These are phyloP conservation scores for Polychaeton citri DNA, from an alignment of 2,329 filamentous ascomycete species.

Conservation along the genomic window DNA sequence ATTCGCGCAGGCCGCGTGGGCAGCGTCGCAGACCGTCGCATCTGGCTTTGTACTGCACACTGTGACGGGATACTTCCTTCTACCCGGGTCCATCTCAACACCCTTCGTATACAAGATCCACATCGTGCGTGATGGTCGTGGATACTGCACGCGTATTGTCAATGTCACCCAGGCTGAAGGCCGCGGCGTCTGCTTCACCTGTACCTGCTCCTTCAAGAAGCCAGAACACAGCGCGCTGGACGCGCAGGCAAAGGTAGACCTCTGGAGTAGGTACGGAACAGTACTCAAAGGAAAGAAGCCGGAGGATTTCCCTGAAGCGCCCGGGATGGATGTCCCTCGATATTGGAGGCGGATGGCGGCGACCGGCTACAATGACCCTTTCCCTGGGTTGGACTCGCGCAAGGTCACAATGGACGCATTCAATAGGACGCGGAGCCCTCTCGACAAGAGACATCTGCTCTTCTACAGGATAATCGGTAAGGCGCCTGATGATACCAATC, in stretches of 20 bases:
- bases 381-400: constrained; percentile 33
- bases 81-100: constrained; percentile 31
- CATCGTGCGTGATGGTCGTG: constrained; percentile 36
- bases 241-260: constrained; percentile 21
- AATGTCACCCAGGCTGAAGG: constrained; percentile 35
- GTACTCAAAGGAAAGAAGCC: constrained; percentile 22
- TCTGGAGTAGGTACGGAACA: constrained; percentile 22
- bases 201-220: constrained; percentile 39
- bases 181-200: constrained; percentile 38
- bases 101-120: constrained; percentile 40
- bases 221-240: constrained; percentile 23
- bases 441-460: constrained; percentile 29
- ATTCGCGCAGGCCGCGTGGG: constrained; percentile 44
- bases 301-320: constrained; percentile 19
- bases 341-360: constrained; percentile 20
- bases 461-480: constrained; percentile 33
- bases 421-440: constrained; percentile 25
- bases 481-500: constrained; percentile 30
- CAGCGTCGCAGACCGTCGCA: constrained; percentile 40
- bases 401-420: constrained; percentile 41
- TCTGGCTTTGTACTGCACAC: constrained; percentile 40
- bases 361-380: constrained; percentile 25
- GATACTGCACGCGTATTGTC: constrained; percentile 39
- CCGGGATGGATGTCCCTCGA: constrained; percentile 23
- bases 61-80: constrained; percentile 40